These are phyloP conservation scores for Blastomyces percursus DNA, from an alignment of 2,329 filamentous ascomycete genomes.

Conservation along the genomic window DNA sequence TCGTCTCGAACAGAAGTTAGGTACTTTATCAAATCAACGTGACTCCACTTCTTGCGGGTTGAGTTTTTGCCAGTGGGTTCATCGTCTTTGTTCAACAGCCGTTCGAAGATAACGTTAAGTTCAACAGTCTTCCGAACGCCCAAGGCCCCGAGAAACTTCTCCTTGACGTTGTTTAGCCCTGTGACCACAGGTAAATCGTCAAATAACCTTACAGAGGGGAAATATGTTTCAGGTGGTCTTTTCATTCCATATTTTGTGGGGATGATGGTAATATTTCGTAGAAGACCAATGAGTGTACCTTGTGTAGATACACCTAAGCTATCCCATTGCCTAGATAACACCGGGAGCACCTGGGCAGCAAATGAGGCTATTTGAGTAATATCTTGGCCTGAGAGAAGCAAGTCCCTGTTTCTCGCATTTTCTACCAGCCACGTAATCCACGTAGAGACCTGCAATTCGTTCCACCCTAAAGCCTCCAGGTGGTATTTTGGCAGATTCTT, in stretches of 20 bases:
- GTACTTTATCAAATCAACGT: conserved; percentile 90
- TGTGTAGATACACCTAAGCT: conserved; percentile 57
- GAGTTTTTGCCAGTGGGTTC: conserved; percentile 36
- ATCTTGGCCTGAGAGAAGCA: conserved; percentile 51
- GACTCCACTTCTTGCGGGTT: conserved; percentile 58
- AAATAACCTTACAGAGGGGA: conserved; percentile 86
- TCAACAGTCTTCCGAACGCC: conserved; percentile 95
- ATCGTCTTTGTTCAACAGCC: conserved; percentile 56
- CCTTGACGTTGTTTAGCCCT: conserved; percentile 68
- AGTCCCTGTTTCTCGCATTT: conserved; percentile 47
- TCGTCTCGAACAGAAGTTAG: conserved; percentile 80
- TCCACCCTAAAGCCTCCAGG: conserved; percentile 74
- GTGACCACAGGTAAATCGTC: conserved; percentile 80
- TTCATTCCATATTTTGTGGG: conserved; percentile 88
- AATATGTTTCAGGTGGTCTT: conserved; percentile 76
- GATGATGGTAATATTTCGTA: conserved; percentile 62
- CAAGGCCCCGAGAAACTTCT: conserved; percentile 72
- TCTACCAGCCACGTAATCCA: conserved; percentile 79
- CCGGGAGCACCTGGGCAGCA: conserved; percentile 61
- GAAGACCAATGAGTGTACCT: conserved; percentile 50
- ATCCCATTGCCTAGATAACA: conserved; percentile 87
- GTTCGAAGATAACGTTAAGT: conserved; percentile 81
- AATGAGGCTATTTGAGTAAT: conserved; percentile 63
- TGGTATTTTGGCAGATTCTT: conserved; percentile 55
- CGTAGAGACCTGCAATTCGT: conserved; percentile 67